Conservation (phyloP, 164 flowering plant genomes). For the Sedum album region DNA sequence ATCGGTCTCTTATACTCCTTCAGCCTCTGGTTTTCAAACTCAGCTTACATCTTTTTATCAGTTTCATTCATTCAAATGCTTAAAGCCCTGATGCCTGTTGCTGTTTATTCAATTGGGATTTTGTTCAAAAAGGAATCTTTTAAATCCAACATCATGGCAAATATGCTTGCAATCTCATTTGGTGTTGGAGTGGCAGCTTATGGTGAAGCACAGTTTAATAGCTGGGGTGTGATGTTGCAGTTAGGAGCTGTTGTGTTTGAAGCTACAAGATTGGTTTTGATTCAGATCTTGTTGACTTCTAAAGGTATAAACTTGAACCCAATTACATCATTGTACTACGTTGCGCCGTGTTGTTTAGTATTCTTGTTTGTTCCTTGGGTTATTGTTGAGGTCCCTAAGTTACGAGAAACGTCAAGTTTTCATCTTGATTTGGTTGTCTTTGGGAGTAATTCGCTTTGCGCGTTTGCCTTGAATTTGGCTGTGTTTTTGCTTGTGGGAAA, state of each 20-base stretch:
- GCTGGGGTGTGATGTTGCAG: constrained; percentile 20
- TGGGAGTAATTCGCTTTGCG: constrained; percentile 22
- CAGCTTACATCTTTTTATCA: constrained; percentile 20
- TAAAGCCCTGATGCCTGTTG: constrained; percentile 27
- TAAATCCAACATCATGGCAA: constrained; percentile 15
- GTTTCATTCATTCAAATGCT: constrained; percentile 15
- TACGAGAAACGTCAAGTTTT: constrained; percentile 21
- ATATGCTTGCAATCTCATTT: constrained; percentile 15
- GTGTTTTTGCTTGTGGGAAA: constrained; percentile 24
- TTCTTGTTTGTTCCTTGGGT: constrained; percentile 23
- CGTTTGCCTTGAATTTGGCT: constrained; percentile 25
- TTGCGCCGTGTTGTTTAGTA: constrained; percentile 10
- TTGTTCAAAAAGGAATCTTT: constrained; percentile 18
- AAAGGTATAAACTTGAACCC: constrained; percentile 23
- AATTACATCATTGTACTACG: constrained; percentile 25
- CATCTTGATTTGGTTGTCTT: constrained; percentile 17
- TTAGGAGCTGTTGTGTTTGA: constrained; percentile 7
- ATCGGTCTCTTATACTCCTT: constrained; percentile 14
- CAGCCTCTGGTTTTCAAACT: constrained; percentile 24
- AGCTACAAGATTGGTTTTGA: constrained; percentile 18
- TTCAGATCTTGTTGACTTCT: constrained; percentile 21
- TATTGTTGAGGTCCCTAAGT: constrained; percentile 16
- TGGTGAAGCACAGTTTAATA: constrained; percentile 23
- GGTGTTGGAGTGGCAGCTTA: constrained; percentile 19
- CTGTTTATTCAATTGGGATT: constrained; percentile 22